These are phyloP conservation scores for Pseudogymnoascus destructans DNA, from an alignment of 2,329 filamentous ascomycete species.

Conservation along the genomic window DNA sequence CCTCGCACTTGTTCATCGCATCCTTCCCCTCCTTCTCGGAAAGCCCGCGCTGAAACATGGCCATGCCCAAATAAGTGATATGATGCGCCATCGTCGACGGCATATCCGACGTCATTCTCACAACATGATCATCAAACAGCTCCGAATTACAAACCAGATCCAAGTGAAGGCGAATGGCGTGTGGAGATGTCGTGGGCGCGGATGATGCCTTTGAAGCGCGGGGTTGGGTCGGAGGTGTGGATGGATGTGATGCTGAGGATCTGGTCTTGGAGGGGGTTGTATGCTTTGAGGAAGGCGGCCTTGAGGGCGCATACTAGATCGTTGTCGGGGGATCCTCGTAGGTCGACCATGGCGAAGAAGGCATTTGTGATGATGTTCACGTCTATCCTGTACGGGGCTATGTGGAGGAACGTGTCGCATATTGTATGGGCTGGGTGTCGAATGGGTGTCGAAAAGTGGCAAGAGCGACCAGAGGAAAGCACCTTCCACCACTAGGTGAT, in stretches of 20 bases:
- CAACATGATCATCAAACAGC: not conserved
- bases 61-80: not conserved
- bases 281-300: not conserved
- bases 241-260: not conserved
- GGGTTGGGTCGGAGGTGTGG: not conserved
- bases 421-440: too few relatives aligned
- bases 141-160: not conserved
- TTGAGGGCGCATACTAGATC: not conserved
- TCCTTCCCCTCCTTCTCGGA: not conserved
- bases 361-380: not conserved
- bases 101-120: not conserved
- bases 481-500: not conserved
- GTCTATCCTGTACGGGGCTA: not conserved
- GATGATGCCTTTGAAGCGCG: not conserved
- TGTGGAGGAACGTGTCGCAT: not conserved
- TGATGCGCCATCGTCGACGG: not conserved
- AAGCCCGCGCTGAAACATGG: not conserved
- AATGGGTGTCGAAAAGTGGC: too few relatives aligned
- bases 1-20: not conserved
- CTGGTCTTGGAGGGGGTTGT: not conserved
- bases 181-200: not conserved
- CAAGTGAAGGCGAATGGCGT: not conserved
- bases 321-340: not conserved
- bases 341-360: not conserved
- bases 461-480: not conserved